phyloP scores from a whole-genome alignment of 1,284 basidiomycete species.

The Chondrostereum purpureum region DNA sequence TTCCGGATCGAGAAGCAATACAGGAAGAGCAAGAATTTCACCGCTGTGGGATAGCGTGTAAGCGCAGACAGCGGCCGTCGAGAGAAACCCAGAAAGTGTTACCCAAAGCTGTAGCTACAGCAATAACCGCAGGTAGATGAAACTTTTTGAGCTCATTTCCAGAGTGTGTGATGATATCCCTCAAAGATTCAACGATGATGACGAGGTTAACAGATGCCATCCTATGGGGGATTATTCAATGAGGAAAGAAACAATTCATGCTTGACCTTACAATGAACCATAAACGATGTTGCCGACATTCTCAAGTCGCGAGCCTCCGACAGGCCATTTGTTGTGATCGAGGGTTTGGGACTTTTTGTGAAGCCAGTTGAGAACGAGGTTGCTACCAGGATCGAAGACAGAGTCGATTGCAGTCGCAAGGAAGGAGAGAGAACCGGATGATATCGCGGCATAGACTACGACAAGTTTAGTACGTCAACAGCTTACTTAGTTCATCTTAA shows the following conservation, averaged over 20 bases:
- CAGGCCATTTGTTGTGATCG: constrained; percentile 85
- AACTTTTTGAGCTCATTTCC: constrained; percentile 57
- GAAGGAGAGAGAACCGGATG: constrained; percentile 79
- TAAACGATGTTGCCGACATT: constrained; percentile 91
- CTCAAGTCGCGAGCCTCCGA: constrained; percentile 84
- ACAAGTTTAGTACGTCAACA: constrained; percentile 7
- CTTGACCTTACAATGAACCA: constrained; percentile 47
- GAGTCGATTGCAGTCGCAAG: constrained; percentile 89
- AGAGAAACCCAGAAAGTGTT: background rate
- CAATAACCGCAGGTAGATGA: constrained; percentile 76
- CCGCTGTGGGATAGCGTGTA: constrained; percentile 49
- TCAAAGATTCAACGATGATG: constrained; percentile 79
- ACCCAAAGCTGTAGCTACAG: constrained; percentile 81
- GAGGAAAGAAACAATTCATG: no score
- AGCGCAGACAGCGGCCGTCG: background rate
- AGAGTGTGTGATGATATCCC: constrained; percentile 57
- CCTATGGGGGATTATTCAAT: constrained; percentile 34
- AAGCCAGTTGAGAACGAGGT: constrained; percentile 78
- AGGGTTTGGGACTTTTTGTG: constrained; percentile 70
- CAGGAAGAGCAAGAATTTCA: constrained; percentile 82
- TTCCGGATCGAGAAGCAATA: constrained; percentile 79
- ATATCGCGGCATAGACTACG: constrained; percentile 81
- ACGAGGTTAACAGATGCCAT: constrained; percentile 85
- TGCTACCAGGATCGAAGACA: constrained; percentile 88
- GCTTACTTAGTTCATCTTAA: no score